These are phyloP conservation scores for Amanita brunnescens DNA, from an alignment of 768 basidiomycete genomes.

Conservation along the genomic window DNA sequence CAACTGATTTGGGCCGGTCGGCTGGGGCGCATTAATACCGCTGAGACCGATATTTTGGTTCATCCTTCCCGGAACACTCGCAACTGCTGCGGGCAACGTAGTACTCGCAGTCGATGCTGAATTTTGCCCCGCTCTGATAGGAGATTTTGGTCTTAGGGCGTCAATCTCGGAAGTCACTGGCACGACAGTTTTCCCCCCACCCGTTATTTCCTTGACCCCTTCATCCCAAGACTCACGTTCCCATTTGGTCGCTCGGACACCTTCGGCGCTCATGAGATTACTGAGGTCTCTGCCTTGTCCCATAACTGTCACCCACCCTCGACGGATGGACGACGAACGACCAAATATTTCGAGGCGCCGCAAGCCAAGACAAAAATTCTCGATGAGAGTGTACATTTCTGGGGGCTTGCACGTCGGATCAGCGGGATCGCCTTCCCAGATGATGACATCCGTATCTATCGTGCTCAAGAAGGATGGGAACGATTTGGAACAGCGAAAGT, in stretches of 20 bases:
- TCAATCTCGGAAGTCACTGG: slow-evolving; percentile 78
- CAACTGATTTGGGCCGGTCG: slow-evolving; percentile 17
- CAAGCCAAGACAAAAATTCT: slow-evolving; percentile 94
- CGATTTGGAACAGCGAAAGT: background rate
- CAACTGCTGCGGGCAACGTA: background rate
- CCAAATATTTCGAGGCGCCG: slow-evolving; percentile 90
- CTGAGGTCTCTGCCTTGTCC: slow-evolving; percentile 51
- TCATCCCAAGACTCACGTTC: slow-evolving; percentile 58
- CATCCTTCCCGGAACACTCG: slow-evolving; percentile 8
- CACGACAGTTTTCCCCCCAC: slow-evolving; percentile 51
- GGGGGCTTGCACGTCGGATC: slow-evolving; percentile 88
- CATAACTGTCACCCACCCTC: slow-evolving; percentile 90
- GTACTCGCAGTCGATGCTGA: slow-evolving; percentile 6
- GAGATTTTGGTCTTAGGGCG: slow-evolving; percentile 77
- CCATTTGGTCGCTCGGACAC: slow-evolving; percentile 42
- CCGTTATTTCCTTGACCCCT: slow-evolving; percentile 45
- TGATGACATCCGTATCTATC: slow-evolving; percentile 89
- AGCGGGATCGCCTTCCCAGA: slow-evolving; percentile 87
- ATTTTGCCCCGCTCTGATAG: slow-evolving; percentile 35
- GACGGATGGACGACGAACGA: slow-evolving; percentile 57
- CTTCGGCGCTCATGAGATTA: slow-evolving; percentile 26
- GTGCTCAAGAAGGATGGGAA: background rate
- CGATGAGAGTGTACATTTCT: slow-evolving; percentile 92
- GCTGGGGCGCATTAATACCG: slow-evolving; percentile 2
- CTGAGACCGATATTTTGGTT: slow-evolving; percentile 8